Base-by-base conservation (phyloP, 768 basidiomycete species). In the Favolaschia claudopus region DNA sequence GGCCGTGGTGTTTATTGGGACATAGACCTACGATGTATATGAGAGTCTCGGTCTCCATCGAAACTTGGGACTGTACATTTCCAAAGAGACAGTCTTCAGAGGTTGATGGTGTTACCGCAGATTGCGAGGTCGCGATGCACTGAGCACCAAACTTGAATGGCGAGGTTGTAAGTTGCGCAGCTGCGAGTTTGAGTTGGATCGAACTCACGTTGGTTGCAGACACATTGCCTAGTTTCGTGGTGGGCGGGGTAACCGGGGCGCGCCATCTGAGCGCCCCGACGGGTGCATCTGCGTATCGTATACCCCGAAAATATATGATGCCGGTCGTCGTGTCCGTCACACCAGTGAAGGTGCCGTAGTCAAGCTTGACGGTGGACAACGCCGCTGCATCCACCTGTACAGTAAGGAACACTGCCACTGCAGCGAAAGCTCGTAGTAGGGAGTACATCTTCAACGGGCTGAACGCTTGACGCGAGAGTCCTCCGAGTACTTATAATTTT, bases 11-110 rank as follows among this genome's bases (percentile, higher is more conserved):
- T 32, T 34, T 9, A 49, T 58, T 5, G 68, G 68, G 37, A 67
- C 33, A 36, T 49, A 62, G 32, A 69, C 55, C 67, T 69, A n/a
- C 22, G 1, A 20, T n/a, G 25, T n/a, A 20, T 13, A 32, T 54
- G 13, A 9, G 22, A 2, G 20, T 17, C 0, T 22, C 19, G 20
- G 6, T 28, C 6, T 1, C 12, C 7, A 15, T 2, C n/a, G 32
- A 22, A 12, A 32, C 32, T 27, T 22, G 34, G 7, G 20, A 13
- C 46, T 65, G 59, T 31, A 79, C 79, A 61, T 81, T 81, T 46
- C 75, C 77, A 53, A 78, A 81, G 2, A 81, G 64, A 55, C 79
- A 81, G 55, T 81, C 78, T 61, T 81, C 79, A 10, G 75, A 72
- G 31, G 73, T 73, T 14, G 72, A 70, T 22, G 69, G n/a, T 1